Evolutionary conservation across 192 early-diverging fungal genomes (phyloP).

Genomic region (Helicostylum pulchrum): DNA sequence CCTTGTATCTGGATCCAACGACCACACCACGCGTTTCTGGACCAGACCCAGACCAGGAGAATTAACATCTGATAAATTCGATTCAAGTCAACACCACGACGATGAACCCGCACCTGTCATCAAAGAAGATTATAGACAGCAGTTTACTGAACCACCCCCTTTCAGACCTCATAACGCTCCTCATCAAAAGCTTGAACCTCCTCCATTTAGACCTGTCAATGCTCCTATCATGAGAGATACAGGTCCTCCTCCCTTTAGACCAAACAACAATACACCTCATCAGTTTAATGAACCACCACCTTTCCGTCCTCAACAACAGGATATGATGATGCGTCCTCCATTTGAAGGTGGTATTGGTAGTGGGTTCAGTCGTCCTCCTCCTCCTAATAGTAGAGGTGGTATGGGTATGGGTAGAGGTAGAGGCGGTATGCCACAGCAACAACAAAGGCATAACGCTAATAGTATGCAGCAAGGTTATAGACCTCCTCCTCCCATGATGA

Average conservation of each 20-base stretch:
- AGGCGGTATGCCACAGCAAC: constrained; percentile 1
- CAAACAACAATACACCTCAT: constrained; percentile 1
- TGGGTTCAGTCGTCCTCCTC: not conserved
- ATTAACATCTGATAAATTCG: constrained; percentile 51
- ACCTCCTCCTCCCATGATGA: constrained; percentile 17
- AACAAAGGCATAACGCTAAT: not conserved
- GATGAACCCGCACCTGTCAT: constrained; percentile 42
- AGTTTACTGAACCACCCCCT: constrained; percentile 33
- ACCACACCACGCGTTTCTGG: constrained; percentile 96
- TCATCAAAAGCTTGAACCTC: constrained; percentile 23
- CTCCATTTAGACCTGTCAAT: constrained; percentile 34
- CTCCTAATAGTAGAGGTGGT: not conserved
- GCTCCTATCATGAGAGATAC: constrained; percentile 2
- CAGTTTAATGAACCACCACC: constrained; percentile 9
- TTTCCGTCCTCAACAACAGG: not conserved
- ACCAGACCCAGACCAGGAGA: constrained; percentile 87
- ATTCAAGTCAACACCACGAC: constrained; percentile 46
- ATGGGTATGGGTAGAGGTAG: constrained; percentile 2
- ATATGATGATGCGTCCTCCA: constrained; percentile 4
- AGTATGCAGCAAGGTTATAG: constrained; percentile 9
- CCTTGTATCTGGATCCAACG: constrained; percentile 90
- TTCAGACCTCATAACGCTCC: constrained; percentile 26
- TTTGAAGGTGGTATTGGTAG: constrained; percentile 7
- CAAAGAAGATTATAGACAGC: constrained; percentile 35
- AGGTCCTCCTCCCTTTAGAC: constrained; percentile 28